These are phyloP conservation scores for Cyclotella cryptica DNA, from an alignment of 108 stramenopile species.

Conservation along the genomic window DNA sequence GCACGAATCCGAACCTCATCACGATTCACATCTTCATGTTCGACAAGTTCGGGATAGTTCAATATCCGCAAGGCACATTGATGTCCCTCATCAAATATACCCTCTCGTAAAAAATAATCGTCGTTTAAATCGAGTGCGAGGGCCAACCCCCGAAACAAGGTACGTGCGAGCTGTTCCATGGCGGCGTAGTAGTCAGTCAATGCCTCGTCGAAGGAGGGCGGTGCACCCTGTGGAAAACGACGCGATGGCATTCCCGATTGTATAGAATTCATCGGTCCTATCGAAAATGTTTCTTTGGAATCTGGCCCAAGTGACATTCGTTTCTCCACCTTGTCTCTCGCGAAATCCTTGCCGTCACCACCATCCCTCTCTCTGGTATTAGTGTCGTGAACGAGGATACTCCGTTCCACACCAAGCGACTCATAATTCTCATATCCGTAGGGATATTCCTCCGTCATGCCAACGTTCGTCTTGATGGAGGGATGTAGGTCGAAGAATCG, in stretches of 20 bases:
- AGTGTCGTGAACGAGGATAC: background rate
- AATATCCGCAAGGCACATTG: slow-evolving; percentile 82
- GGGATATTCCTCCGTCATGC: slow-evolving; percentile 64
- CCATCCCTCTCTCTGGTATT: too few relatives aligned
- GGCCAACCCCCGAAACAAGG: slow-evolving; percentile 70
- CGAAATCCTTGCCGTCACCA: background rate
- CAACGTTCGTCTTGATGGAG: slow-evolving; percentile 51
- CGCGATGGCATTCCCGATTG: slow-evolving; percentile 78
- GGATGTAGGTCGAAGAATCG: slow-evolving; percentile 76
- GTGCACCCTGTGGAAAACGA: slow-evolving; percentile 55
- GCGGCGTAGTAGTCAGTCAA: slow-evolving; percentile 65
- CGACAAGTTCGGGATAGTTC: slow-evolving; percentile 72
- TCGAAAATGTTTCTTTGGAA: slow-evolving; percentile 85
- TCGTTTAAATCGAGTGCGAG: slow-evolving; percentile 64
- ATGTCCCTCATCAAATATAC: slow-evolving; percentile 70
- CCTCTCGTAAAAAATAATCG: slow-evolving; percentile 34
- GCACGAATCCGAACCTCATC: slow-evolving; percentile 56
- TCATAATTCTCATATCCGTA: slow-evolving; percentile 82
- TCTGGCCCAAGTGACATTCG: slow-evolving; percentile 40
- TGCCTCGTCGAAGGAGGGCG: slow-evolving; percentile 40
- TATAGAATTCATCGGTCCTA: slow-evolving; percentile 68
- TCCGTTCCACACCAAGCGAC: slow-evolving; percentile 50
- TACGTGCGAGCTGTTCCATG: slow-evolving; percentile 72
- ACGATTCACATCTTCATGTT: slow-evolving; percentile 1
- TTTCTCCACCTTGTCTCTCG: slow-evolving; percentile 17